Evolutionary conservation across 2,329 filamentous ascomycete species (phyloP).

Genomic region (Lizonia empirigonia): DNA sequence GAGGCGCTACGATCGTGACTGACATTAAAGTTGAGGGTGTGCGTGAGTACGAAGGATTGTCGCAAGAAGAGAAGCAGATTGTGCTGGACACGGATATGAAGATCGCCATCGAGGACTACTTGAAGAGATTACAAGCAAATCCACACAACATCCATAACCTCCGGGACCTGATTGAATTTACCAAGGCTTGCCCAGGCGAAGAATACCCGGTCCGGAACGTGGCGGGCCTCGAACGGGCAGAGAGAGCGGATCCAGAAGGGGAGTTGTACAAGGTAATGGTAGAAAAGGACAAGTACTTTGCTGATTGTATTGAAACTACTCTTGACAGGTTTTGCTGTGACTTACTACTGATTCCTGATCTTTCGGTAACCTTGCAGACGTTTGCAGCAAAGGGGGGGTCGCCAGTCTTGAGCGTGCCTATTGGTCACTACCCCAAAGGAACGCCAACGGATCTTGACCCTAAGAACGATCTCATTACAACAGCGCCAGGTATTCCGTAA

Average conservation of each 20-base stretch:
- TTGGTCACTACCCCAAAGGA: conserved; percentile 59
- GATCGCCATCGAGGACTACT: conserved; percentile 59
- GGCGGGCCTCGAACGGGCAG: conserved; percentile 12
- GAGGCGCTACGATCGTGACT: conserved; percentile 20
- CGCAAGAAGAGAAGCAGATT: conserved; percentile 22
- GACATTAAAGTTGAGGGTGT: conserved; percentile 48
- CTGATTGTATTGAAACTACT: conserved; percentile 63
- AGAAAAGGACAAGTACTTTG: conserved; percentile 56
- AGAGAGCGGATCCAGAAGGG: conserved; percentile 52
- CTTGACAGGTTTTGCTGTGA: conserved; percentile 60
- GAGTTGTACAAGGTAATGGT: conserved; percentile 60
- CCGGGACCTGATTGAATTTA: conserved; percentile 59
- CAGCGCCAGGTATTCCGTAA: conserved; percentile 58
- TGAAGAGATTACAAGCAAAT: conserved; percentile 60
- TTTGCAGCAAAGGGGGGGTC: conserved; percentile 49
- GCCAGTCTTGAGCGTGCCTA: conserved; percentile 64
- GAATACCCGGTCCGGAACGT: conserved; percentile 64
- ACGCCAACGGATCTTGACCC: conserved; percentile 51
- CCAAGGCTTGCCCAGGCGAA: conserved; percentile 57
- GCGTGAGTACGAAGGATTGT: conserved; percentile 49
- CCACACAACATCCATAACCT: conserved; percentile 59
- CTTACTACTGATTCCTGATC: conserved; percentile 63
- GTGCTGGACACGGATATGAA: conserved; percentile 64
- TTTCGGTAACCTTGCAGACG: conserved; percentile 52
- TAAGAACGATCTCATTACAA: conserved; percentile 53